Evolutionary conservation across 306 rosid species (phyloP).

Genomic region (Datisca glomerata): DNA sequence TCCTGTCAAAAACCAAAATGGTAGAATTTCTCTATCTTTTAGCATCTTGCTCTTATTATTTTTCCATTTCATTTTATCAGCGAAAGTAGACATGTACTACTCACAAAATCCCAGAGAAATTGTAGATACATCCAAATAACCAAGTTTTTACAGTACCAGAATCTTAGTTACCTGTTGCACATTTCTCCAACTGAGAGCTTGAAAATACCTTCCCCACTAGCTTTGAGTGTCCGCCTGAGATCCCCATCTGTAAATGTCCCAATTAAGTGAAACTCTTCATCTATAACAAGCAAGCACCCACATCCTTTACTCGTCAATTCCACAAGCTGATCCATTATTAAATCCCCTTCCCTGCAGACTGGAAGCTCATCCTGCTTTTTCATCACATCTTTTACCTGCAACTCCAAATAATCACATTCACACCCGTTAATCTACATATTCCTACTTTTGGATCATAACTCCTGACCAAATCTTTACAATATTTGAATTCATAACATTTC

Average conservation of each 20-base stretch:
- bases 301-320: slow-evolving; percentile 82
- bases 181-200: slow-evolving; percentile 80
- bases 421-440: background rate
- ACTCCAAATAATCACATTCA: background rate
- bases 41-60: too few species aligned
- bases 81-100: background rate
- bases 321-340: slow-evolving; percentile 77
- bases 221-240: slow-evolving; percentile 90
- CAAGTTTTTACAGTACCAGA: background rate
- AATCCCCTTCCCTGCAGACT: slow-evolving; percentile 65
- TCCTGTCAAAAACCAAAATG: slow-evolving; percentile 49
- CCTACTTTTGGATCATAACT: background rate
- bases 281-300: slow-evolving; percentile 82
- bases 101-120: slow-evolving; percentile 1
- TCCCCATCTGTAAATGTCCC: slow-evolving; percentile 97
- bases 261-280: slow-evolving; percentile 36
- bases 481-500: background rate
- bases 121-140: slow-evolving; percentile 3
- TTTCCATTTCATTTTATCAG: too few species aligned
- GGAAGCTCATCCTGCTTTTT: slow-evolving; percentile 89
- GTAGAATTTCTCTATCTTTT: too few species aligned
- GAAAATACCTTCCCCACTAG: slow-evolving; percentile 84
- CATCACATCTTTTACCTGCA: slow-evolving; percentile 87
- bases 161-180: slow-evolving; percentile 98
- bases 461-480: background rate